Evolutionary conservation across 306 rosid genomes (phyloP).

Genomic region (Quercus suber): DNA sequence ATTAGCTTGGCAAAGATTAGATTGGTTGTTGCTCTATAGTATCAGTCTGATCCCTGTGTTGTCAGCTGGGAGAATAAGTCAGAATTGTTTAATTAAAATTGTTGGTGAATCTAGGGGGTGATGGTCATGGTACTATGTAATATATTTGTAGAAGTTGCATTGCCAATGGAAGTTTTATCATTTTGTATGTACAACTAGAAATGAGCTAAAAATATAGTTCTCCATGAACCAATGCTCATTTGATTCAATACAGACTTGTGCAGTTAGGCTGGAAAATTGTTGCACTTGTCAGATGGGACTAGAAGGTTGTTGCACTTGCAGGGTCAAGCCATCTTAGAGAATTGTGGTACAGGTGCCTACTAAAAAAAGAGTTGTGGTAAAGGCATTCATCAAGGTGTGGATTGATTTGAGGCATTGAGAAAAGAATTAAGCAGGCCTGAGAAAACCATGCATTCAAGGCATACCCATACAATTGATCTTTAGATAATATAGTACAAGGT

Average conservation of each 20-base stretch:
- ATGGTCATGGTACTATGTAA: neutral
- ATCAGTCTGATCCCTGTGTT: slow-evolving; percentile 16
- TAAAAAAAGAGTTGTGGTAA: too few species aligned
- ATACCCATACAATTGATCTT: too few species aligned
- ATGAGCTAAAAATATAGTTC: neutral
- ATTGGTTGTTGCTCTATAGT: slow-evolving; percentile 25
- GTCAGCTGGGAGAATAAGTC: slow-evolving; percentile 26
- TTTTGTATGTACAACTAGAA: neutral
- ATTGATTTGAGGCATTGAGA: neutral
- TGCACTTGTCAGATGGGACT: too few species aligned
- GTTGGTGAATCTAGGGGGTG: neutral
- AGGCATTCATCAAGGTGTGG: too few species aligned
- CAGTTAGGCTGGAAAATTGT: too few species aligned
- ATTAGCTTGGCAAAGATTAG: slow-evolving; percentile 37
- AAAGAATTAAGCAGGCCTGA: too few species aligned
- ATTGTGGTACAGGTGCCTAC: too few species aligned
- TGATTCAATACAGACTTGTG: too few species aligned
- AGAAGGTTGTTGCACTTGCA: too few species aligned
- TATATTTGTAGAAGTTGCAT: neutral
- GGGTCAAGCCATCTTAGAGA: too few species aligned
- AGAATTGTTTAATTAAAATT: slow-evolving; percentile 20
- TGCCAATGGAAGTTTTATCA: neutral
- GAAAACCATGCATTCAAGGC: too few species aligned
- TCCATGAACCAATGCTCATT: neutral
- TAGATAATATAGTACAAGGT: too few species aligned